phyloP scores from a whole-genome alignment of 2,329 filamentous ascomycete genomes.

The Cytospora schulzeri region DNA sequence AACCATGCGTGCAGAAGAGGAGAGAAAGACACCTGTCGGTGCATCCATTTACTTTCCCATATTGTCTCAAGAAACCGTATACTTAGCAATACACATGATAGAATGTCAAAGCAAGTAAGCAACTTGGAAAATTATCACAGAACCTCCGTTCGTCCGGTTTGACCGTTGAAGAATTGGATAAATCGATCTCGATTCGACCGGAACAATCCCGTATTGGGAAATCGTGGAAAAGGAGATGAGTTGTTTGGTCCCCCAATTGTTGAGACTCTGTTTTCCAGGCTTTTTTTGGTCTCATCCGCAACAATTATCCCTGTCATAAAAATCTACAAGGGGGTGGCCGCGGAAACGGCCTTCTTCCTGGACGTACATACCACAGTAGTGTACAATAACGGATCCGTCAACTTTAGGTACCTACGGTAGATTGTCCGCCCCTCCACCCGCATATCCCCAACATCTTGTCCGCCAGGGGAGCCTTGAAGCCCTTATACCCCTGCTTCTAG shows the following conservation, averaged over 20 bases:
- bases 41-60: neutral
- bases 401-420: neutral
- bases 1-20: too few relatives aligned
- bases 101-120: too few relatives aligned
- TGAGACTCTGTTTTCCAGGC: constrained; percentile 16
- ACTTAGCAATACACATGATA: neutral
- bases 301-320: constrained; percentile 5
- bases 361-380: too few relatives aligned
- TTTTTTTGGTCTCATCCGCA: neutral
- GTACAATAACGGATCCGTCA: too few relatives aligned
- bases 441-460: constrained; percentile 50
- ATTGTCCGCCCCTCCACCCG: constrained; percentile 35
- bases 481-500: neutral
- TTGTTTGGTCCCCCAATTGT: constrained; percentile 25
- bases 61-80: neutral
- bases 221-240: constrained; percentile 15
- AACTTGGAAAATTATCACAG: neutral
- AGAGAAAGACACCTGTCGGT: neutral
- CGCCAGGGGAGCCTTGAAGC: constrained; percentile 28
- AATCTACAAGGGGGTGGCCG: constrained; percentile 3
- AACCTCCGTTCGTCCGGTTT: neutral
- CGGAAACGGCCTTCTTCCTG: neutral
- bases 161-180: neutral
- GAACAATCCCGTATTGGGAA: neutral
- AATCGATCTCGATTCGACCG: neutral